Conservation (phyloP, 306 rosid species). For the Lithocarpus polystachyus region DNA sequence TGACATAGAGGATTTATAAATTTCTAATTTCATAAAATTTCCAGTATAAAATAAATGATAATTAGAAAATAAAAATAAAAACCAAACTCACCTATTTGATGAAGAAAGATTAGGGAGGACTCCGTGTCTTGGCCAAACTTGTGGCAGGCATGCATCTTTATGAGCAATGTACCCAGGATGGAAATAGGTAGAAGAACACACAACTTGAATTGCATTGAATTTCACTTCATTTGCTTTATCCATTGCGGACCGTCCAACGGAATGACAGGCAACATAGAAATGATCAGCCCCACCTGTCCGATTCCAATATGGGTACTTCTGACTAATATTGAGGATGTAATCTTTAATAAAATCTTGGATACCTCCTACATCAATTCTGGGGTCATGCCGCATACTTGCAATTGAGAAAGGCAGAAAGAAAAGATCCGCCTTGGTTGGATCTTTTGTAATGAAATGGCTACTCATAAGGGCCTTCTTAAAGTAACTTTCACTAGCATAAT, state of each 20-base stretch:
- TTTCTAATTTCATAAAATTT: not conserved
- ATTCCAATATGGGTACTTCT: conserved; percentile 68
- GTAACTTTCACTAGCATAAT: conserved; percentile 90
- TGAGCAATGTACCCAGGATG: conserved; percentile 54
- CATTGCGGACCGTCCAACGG: conserved; percentile 71
- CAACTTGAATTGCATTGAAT: conserved; percentile 67
- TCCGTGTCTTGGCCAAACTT: conserved; percentile 71
- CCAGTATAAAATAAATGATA: not conserved
- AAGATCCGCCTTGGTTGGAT: conserved; percentile 63
- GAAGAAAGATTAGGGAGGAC: conserved; percentile 52
- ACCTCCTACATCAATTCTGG: conserved; percentile 66
- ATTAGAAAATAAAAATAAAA: not conserved
- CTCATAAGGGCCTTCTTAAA: conserved; percentile 59
- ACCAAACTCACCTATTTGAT: conserved; percentile 49
- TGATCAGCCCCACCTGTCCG: conserved; percentile 71
- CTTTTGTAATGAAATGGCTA: conserved; percentile 60
- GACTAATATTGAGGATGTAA: conserved; percentile 50
- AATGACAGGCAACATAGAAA: conserved; percentile 83
- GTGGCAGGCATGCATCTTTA: conserved; percentile 75
- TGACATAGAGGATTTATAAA: not conserved
- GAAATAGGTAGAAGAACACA: conserved; percentile 74
- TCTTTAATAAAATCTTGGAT: conserved; percentile 57
- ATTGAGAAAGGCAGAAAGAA: conserved; percentile 84
- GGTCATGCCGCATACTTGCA: conserved; percentile 66
- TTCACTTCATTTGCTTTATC: conserved; percentile 56